Percentiles rank a stretch among this genome's conserved stretches.
Evolutionary conservation across 306 rosid species (phyloP).

Genomic region (Fragaria nilgerrensis): DNA sequence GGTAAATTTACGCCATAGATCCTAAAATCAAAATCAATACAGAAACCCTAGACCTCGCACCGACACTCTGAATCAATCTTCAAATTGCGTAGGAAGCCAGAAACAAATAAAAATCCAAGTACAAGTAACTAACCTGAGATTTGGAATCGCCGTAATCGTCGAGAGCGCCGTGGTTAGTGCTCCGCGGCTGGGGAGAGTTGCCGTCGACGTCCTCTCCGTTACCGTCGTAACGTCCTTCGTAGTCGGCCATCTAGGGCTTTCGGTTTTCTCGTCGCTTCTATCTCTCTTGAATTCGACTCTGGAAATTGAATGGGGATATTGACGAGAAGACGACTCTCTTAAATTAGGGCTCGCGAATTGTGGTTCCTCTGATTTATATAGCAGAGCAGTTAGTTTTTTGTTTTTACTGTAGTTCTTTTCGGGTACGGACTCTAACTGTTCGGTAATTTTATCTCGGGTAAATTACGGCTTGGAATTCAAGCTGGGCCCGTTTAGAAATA

Average conservation of each 20-base stretch:
- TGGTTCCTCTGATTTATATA: conserved; percentile 16
- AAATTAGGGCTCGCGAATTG: conserved; percentile 28
- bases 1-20: not conserved
- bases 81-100: not conserved
- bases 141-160: conserved; percentile 67
- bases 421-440: too few species aligned
- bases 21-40: not conserved
- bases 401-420: too few species aligned
- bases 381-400: too few species aligned
- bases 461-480: not conserved
- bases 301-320: not conserved
- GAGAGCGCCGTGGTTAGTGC: conserved; percentile 34
- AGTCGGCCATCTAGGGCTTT: conserved; percentile 59
- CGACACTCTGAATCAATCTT: not conserved
- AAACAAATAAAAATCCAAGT: not conserved
- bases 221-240: conserved; percentile 72
- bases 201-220: conserved; percentile 60
- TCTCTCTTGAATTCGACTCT: conserved; percentile 1
- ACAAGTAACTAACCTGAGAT: conserved; percentile 43
- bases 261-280: not conserved
- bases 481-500: not conserved
- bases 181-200: conserved; percentile 61
- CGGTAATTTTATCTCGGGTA: too few species aligned
- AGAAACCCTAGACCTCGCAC: not conserved
- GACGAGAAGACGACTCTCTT: not conserved